A percentile compares a stretch with the other conserved stretches of the same genome.
Evolutionary conservation across 1,284 basidiomycete species (phyloP).

Genomic region (Bondarzewia mesenterica): DNA sequence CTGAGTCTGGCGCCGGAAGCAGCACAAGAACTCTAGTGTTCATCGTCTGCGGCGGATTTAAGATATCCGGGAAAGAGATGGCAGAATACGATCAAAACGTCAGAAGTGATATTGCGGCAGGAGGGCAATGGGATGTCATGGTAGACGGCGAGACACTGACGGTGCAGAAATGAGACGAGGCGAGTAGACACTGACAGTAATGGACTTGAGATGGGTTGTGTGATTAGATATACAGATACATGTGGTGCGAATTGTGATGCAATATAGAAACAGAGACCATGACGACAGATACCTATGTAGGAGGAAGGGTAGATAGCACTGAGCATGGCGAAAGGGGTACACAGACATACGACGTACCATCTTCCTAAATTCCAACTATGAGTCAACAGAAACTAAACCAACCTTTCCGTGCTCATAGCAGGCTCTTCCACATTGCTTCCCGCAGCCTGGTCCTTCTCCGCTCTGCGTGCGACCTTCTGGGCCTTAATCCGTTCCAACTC

Average conservation of each 20-base stretch:
- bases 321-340: too few species aligned
- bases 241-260: neutral
- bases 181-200: neutral
- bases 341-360: too few species aligned
- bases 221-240: neutral
- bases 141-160: constrained; percentile 27
- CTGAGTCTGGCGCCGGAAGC: constrained; percentile 20
- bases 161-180: constrained; percentile 5
- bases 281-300: neutral
- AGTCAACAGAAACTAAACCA: neutral
- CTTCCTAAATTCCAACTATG: too few species aligned
- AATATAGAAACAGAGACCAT: neutral
- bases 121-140: constrained; percentile 27
- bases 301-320: neutral
- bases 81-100: constrained; percentile 35
- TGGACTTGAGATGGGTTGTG: neutral
- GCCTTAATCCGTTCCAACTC: constrained; percentile 66
- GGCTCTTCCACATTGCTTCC: constrained; percentile 19
- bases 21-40: constrained; percentile 39
- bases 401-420: neutral
- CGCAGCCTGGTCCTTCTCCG: constrained; percentile 31
- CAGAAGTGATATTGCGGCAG: constrained; percentile 22
- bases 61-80: constrained; percentile 48
- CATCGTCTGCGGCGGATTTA: constrained; percentile 68
- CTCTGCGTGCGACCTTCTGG: constrained; percentile 42